A percentile compares a stretch with the other conserved stretches of the same genome.
These are phyloP conservation scores for Epithemia pelagica DNA, from an alignment of 108 stramenopile species.

Conservation along the genomic window DNA sequence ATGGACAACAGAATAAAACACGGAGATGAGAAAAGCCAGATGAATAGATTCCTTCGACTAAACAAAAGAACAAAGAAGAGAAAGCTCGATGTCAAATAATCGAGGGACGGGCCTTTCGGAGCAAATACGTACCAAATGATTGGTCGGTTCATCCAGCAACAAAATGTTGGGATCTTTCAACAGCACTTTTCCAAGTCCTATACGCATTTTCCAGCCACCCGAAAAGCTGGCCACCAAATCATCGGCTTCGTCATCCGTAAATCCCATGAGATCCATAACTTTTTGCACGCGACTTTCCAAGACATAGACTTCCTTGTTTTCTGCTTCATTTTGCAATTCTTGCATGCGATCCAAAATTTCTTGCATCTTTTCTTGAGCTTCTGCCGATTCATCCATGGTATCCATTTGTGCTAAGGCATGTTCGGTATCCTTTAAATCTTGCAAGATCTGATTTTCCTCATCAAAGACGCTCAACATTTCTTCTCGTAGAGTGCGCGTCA, in stretches of 20 bases:
- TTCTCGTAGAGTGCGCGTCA: constrained; percentile 70
- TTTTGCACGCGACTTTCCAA: constrained; percentile 83
- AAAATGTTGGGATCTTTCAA: constrained; percentile 91
- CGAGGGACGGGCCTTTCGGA: background rate
- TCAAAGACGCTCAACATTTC: constrained; percentile 90
- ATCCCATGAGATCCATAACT: constrained; percentile 94
- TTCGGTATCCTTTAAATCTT: constrained; percentile 57
- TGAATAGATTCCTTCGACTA: no score
- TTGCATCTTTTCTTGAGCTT: constrained; percentile 68
- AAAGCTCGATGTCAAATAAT: background rate
- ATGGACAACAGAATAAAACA: background rate
- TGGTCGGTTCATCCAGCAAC: constrained; percentile 86
- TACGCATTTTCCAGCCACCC: constrained; percentile 98
- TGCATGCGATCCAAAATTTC: constrained; percentile 87
- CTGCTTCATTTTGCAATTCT: constrained; percentile 77
- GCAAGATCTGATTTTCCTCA: constrained; percentile 78
- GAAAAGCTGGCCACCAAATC: constrained; percentile 85
- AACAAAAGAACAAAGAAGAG: background rate
- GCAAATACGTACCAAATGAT: constrained; percentile 43
- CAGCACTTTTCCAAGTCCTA: constrained; percentile 95
- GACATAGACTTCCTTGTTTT: constrained; percentile 75
- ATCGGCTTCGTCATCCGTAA: constrained; percentile 77
- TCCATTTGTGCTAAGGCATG: constrained; percentile 19
- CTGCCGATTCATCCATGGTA: constrained; percentile 28
- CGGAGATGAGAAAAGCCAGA: no score